Conservation (phyloP, 176 grass and related monocot genomes). For the Bothriochloa decipiens region DNA sequence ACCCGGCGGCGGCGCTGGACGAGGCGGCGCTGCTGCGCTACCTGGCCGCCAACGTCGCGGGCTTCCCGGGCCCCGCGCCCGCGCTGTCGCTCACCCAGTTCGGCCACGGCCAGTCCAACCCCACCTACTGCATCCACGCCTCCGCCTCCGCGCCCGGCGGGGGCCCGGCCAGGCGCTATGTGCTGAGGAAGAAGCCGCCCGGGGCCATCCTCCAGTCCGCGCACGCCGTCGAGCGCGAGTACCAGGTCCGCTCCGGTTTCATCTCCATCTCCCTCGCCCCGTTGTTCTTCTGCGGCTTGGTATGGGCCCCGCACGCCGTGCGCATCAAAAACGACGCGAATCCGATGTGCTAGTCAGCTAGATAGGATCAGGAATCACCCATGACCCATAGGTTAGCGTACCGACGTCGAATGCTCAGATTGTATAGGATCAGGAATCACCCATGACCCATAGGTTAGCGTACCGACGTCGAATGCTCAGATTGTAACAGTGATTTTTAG, state of each 20-base stretch:
- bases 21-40: conserved; percentile 79
- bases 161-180: conserved; percentile 50
- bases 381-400: neutral
- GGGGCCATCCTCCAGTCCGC: conserved; percentile 87
- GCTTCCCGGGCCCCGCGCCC: conserved; percentile 53
- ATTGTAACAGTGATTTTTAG: neutral
- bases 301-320: neutral
- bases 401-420: no score
- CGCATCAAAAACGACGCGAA: neutral
- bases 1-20: conserved; percentile 61
- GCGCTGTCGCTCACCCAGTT: conserved; percentile 65
- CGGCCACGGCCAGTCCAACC: conserved; percentile 92
- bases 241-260: conserved; percentile 45
- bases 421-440: neutral
- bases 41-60: conserved; percentile 60
- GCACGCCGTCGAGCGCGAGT: conserved; percentile 92
- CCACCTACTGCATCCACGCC: conserved; percentile 77
- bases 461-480: neutral
- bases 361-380: neutral
- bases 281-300: neutral
- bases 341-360: neutral
- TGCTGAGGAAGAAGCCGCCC: conserved; percentile 88
- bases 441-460: neutral
- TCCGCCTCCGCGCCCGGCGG: conserved; percentile 40
- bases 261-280: neutral